These are phyloP conservation scores for Aschersonia sp. DNA, from an alignment of 2,329 filamentous ascomycete species.

Conservation along the genomic window DNA sequence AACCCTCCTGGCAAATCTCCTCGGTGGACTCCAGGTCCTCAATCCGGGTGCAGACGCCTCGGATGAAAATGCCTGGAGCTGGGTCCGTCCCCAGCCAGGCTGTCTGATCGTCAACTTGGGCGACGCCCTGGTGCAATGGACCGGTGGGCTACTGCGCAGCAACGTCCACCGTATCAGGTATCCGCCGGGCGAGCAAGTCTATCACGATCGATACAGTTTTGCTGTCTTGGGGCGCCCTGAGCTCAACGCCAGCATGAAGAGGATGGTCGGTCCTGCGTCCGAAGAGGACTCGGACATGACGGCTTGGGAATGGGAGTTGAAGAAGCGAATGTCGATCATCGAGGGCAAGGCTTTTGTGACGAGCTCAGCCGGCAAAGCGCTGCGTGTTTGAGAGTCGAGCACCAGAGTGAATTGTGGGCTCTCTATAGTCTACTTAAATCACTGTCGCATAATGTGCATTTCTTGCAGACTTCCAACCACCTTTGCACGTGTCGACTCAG, in stretches of 20 bases:
- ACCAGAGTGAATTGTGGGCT: neutral
- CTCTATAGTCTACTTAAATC: too few relatives aligned
- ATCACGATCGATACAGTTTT: neutral
- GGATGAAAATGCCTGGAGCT: conserved; percentile 7
- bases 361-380: neutral
- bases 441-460: too few relatives aligned
- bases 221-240: neutral
- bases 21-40: conserved; percentile 21
- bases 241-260: neutral
- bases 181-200: conserved; percentile 1
- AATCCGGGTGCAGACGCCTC: conserved; percentile 6
- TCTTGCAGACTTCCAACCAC: too few relatives aligned
- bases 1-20: conserved; percentile 19
- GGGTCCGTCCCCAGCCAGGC: conserved; percentile 9
- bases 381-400: neutral
- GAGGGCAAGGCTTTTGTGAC: neutral
- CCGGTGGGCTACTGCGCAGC: conserved; percentile 9
- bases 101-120: conserved; percentile 10
- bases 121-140: conserved; percentile 10
- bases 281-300: neutral
- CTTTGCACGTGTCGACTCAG: too few relatives aligned
- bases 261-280: neutral
- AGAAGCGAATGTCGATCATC: conserved; percentile 13
- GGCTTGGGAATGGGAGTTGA: neutral
- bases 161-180: conserved; percentile 11